phyloP scores from a whole-genome alignment of 192 early-diverging fungal genomes.

The Geranomyces variabilis region DNA sequence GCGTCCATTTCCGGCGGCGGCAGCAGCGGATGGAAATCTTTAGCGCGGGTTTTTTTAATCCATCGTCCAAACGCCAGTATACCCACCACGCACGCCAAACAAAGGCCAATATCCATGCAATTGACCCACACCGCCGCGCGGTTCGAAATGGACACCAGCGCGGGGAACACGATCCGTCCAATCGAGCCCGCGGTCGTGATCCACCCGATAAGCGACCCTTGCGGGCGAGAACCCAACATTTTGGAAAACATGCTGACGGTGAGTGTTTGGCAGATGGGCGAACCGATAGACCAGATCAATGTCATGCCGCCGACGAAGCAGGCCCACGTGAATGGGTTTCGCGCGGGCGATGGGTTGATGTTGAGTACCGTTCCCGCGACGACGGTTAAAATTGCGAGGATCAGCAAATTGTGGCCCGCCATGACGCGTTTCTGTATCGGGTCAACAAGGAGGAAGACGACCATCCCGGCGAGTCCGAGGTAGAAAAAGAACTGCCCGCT shows the following conservation, averaged over 20 bases:
- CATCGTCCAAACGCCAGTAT: slow-evolving; percentile 25
- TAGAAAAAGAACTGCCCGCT: slow-evolving; percentile 34
- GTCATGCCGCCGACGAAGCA: slow-evolving; percentile 38
- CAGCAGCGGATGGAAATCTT: neutral
- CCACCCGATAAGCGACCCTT: slow-evolving; percentile 40
- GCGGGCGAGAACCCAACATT: slow-evolving; percentile 40
- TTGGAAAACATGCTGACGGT: slow-evolving; percentile 43
- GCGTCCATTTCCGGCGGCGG: neutral
- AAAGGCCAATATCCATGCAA: slow-evolving; percentile 26
- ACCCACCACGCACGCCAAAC: slow-evolving; percentile 16
- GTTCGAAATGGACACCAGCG: slow-evolving; percentile 18
- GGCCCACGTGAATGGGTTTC: neutral
- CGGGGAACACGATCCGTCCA: slow-evolving; percentile 41
- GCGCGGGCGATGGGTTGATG: slow-evolving; percentile 22
- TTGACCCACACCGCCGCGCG: slow-evolving; percentile 28
- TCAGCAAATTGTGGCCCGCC: slow-evolving; percentile 24
- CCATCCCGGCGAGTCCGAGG: slow-evolving; percentile 35
- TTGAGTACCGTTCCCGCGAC: slow-evolving; percentile 20
- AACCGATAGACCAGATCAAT: slow-evolving; percentile 42
- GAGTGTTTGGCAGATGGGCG: slow-evolving; percentile 46
- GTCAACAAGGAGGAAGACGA: slow-evolving; percentile 32
- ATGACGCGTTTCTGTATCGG: slow-evolving; percentile 25
- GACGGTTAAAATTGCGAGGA: slow-evolving; percentile 16
- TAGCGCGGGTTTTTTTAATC: neutral
- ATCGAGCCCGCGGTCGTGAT: slow-evolving; percentile 44